Conservation (phyloP, 768 basidiomycete species). For the Lactarius sp. region DNA sequence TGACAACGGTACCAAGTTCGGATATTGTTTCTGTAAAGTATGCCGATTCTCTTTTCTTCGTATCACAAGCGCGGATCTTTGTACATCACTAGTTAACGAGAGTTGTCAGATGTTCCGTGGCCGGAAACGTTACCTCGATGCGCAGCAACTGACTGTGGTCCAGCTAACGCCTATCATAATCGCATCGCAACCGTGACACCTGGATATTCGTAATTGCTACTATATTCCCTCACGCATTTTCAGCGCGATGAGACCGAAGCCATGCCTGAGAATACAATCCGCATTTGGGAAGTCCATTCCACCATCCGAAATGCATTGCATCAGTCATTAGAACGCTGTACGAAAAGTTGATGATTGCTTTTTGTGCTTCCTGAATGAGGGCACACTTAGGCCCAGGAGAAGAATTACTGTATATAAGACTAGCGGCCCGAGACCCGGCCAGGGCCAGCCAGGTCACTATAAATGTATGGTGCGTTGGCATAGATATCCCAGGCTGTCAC, state of each 20-base stretch:
- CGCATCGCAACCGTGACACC: too few relatives aligned
- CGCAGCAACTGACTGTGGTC: neutral
- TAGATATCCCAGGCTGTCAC: too few relatives aligned
- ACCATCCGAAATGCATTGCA: neutral
- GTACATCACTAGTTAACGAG: neutral
- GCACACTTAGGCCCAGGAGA: too few relatives aligned
- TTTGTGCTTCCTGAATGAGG: too few relatives aligned
- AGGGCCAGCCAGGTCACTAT: too few relatives aligned
- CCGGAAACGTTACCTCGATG: neutral
- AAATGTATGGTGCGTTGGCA: too few relatives aligned
- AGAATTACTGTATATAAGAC: too few relatives aligned
- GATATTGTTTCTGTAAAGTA: neutral
- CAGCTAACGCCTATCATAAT: too few relatives aligned
- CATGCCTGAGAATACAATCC: neutral
- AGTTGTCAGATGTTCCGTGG: neutral
- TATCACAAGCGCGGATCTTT: neutral
- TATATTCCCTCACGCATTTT: neutral
- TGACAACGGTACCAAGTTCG: neutral
- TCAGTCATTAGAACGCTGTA: neutral
- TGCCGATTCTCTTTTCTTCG: neutral
- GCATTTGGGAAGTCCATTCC: neutral
- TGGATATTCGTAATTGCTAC: too few relatives aligned
- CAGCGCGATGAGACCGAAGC: neutral
- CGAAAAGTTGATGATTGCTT: neutral
- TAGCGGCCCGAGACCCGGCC: too few relatives aligned